Base-by-base conservation (phyloP, 2,329 filamentous ascomycete species). In the Neopestalotiopsis clavispora region DNA sequence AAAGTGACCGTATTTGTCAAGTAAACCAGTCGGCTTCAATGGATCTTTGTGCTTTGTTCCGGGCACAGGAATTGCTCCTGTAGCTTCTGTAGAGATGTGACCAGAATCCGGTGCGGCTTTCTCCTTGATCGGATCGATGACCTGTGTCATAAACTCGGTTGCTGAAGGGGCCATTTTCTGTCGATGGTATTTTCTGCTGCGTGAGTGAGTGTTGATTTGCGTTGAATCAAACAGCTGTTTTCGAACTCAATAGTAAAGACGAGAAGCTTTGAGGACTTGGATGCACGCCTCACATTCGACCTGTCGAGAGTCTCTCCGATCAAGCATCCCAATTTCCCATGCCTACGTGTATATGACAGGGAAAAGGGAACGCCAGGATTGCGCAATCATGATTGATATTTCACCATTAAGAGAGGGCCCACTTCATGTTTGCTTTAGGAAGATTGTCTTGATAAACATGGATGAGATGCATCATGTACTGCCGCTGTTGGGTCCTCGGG, bases 1-100 rank as follows among this genome's bases (percentile, higher is more conserved):
- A 68, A 89, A 87, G 3, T 82, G 82, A 70, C 88, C 82, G 70
- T 84, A 87, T 12, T 81, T 69, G 56, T 89, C 83, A 0, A 90
- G 80, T 1, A 77, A 82, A 0, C 87, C 87, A 1, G 82, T 84
- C 3, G 84, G 78, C 75, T 85, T 83, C 10, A 88, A 76, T 0
- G 86, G 85, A 45, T 76, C 73, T 49, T 68, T 69, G 38, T 76
- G 74, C 20, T 52, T 71, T 4, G 69, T 74, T 66, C 72, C 69
- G 28, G 74, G 70, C 67, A 74, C 70, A 1, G 73, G 73, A 38
- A 7, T 38, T 10, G 34, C 6, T 6, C 34, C 10, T 10, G 34
- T 10, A 10, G 34, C 10, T 38, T 10, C 34, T 10, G 20, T 52
- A 68, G 66, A 30, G 4, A 60, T n/a, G 49, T 70, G 64, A 71